Evolutionary conservation across 176 grass and related monocot species (phyloP).

Genomic region (Bolboschoenus planiculmis): DNA sequence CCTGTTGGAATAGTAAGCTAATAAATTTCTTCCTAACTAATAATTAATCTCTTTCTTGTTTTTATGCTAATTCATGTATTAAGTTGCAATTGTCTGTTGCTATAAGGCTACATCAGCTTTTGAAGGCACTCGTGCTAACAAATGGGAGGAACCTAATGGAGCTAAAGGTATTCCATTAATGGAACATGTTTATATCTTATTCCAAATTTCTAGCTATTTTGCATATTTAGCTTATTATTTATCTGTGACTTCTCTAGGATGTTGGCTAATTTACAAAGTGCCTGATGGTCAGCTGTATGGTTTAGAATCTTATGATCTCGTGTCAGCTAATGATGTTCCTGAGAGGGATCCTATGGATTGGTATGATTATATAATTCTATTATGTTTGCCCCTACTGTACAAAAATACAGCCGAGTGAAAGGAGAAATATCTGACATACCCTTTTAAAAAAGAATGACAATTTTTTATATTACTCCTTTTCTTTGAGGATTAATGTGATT

Average conservation of each 20-base stretch:
- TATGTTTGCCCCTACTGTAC: background rate
- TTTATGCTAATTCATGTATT: background rate
- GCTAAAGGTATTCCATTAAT: conserved; percentile 52
- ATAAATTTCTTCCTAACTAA: background rate
- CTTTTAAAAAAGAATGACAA: background rate
- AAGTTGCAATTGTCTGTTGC: conserved; percentile 6
- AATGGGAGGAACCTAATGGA: conserved; percentile 99
- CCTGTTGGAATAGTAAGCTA: conserved; percentile 73
- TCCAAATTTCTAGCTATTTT: background rate
- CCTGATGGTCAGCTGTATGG: conserved; percentile 43
- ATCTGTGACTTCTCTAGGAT: conserved; percentile 45
- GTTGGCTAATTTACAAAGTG: conserved; percentile 82
- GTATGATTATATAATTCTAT: conserved; percentile 35
- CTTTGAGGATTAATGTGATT: background rate
- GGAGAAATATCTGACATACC: background rate
- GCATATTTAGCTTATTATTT: conserved; percentile 23
- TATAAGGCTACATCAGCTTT: conserved; percentile 75
- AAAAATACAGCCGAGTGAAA: background rate
- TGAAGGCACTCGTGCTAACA: conserved; percentile 62
- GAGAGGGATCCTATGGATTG: conserved; percentile 93
- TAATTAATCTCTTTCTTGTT: background rate
- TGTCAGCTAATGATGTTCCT: conserved; percentile 90
- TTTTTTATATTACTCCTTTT: background rate
- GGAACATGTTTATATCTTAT: background rate
- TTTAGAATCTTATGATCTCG: conserved; percentile 79